phyloP scores from a whole-genome alignment of 1,139 yeast species.

The Pichia sp. region DNA sequence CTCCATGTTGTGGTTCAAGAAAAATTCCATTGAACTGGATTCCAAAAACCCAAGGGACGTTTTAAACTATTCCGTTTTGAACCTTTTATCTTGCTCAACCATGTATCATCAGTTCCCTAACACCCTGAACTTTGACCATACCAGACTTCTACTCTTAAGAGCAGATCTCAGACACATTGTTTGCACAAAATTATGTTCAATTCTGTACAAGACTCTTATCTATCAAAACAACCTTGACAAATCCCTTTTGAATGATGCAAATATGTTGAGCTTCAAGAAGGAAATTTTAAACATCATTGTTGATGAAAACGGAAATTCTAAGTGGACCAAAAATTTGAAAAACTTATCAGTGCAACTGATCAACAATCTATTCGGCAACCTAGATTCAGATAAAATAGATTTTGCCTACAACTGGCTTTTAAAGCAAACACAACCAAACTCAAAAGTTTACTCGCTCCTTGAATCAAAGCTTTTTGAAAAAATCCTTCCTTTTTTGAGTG shows the following conservation, averaged over 20 bases:
- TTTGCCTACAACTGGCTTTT: constrained; percentile 78
- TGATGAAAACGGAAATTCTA: constrained; percentile 80
- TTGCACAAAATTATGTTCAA: constrained; percentile 70
- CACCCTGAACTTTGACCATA: constrained; percentile 82
- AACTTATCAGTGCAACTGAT: constrained; percentile 70
- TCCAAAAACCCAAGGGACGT: constrained; percentile 36
- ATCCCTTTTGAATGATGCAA: constrained; percentile 27
- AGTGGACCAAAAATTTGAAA: constrained; percentile 83
- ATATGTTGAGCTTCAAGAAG: constrained; percentile 33
- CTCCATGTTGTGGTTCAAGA: constrained; percentile 68
- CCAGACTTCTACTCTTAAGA: constrained; percentile 68
- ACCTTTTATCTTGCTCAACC: constrained; percentile 68
- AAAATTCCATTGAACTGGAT: constrained; percentile 32
- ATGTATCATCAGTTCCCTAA: constrained; percentile 84
- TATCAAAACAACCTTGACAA: constrained; percentile 26
- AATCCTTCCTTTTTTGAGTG: constrained; percentile 27
- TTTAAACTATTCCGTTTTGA: constrained; percentile 47
- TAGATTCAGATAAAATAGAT: constrained; percentile 43
- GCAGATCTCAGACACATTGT: constrained; percentile 85
- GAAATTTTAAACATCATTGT: constrained; percentile 78
- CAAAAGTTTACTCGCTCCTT: constrained; percentile 74
- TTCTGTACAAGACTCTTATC: constrained; percentile 48
- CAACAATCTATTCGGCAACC: constrained; percentile 21
- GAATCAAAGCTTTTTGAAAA: constrained; percentile 63
- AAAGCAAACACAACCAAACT: constrained; percentile 78